Conservation (phyloP, 176 grass and related monocot species). For the Miscanthus lutarioriparius region DNA sequence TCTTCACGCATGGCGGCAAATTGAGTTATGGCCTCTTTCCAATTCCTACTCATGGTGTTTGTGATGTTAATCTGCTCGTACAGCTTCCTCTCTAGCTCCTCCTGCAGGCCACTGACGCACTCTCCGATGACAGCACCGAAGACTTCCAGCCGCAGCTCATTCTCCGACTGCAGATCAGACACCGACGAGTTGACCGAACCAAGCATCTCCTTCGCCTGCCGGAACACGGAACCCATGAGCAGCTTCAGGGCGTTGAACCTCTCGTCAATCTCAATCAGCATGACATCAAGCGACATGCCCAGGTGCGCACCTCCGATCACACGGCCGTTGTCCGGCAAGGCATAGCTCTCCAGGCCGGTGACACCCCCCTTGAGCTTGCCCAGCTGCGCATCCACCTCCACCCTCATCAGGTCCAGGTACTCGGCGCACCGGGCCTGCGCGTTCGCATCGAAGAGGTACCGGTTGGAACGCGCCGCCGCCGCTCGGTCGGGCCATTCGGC, state of each 20-base stretch:
- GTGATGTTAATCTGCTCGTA: conserved; percentile 62
- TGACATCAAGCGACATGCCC: conserved; percentile 50
- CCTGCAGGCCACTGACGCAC: conserved; percentile 61
- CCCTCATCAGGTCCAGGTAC: conserved; percentile 45
- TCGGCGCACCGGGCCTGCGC: conserved; percentile 28
- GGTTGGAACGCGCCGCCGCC: neutral
- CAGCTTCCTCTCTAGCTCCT: conserved; percentile 75
- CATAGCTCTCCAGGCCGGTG: conserved; percentile 44
- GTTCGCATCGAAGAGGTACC: conserved; percentile 9
- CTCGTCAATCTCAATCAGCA: conserved; percentile 68
- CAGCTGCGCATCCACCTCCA: conserved; percentile 58
- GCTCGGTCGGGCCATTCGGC: conserved; percentile 24
- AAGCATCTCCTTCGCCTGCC: conserved; percentile 56
- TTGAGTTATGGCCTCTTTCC: conserved; percentile 71
- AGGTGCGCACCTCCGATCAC: conserved; percentile 19
- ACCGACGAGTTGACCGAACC: conserved; percentile 41
- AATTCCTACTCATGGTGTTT: conserved; percentile 64
- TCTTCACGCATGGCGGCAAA: conserved; percentile 66
- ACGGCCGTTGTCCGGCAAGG: conserved; percentile 22
- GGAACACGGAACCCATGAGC: conserved; percentile 62
- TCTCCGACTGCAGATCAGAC: conserved; percentile 66
- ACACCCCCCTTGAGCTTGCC: conserved; percentile 64
- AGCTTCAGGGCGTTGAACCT: conserved; percentile 68
- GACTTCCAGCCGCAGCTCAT: conserved; percentile 75
- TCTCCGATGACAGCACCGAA: conserved; percentile 50